Conservation (phyloP, 2,329 filamentous ascomycete species). For the Sarocladium kiliense region DNA sequence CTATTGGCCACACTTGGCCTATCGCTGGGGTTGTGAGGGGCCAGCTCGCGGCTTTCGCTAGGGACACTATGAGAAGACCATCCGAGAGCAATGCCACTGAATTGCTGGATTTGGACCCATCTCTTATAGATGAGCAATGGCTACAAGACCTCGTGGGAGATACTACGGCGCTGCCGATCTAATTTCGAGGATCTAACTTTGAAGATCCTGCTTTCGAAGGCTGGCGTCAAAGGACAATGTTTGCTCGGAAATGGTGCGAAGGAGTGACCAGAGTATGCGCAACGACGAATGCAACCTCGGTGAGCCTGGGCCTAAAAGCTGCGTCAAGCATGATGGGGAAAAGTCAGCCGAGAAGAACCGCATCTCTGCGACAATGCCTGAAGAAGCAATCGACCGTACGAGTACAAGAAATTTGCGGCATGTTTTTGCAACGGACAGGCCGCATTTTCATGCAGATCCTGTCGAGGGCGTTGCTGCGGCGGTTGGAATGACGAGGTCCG, state of each 20-base stretch:
- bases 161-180: not conserved
- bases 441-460: not conserved
- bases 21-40: slow-evolving; percentile 10
- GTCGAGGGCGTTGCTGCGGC: not conserved
- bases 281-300: not conserved
- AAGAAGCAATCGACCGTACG: not conserved
- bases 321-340: not conserved
- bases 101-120: not conserved
- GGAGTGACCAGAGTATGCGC: not conserved
- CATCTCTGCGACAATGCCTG: not conserved
- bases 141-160: slow-evolving; percentile 7
- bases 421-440: not conserved
- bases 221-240: not conserved
- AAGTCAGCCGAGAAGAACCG: not conserved
- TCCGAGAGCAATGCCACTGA: not conserved
- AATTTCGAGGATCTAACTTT: not conserved
- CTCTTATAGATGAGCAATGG: slow-evolving; percentile 1
- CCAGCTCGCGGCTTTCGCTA: slow-evolving; percentile 10
- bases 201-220: not conserved
- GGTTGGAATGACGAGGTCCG: not conserved
- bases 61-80: not conserved
- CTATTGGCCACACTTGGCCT: slow-evolving; percentile 7
- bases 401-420: not conserved
- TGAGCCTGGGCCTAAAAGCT: not conserved
- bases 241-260: not conserved